Evolutionary conservation across 2,329 filamentous ascomycete species (phyloP).

Genomic region (Colletotrichum sp.): DNA sequence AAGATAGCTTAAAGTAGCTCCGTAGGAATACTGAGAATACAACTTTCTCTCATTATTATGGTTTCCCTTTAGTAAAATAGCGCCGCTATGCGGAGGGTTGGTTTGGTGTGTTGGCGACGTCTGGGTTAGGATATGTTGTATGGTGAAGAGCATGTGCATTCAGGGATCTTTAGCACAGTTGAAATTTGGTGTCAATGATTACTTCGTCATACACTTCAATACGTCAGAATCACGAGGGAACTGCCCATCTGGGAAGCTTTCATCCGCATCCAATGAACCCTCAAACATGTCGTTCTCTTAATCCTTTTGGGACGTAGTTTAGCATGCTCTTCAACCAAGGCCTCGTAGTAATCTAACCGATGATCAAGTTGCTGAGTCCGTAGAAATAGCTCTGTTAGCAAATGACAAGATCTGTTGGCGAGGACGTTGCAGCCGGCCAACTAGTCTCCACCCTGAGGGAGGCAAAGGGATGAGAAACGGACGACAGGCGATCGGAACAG

Average conservation of each 20-base stretch:
- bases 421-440: no score
- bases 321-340: neutral
- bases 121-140: neutral
- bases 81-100: rapidly evolving
- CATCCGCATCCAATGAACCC: rapidly evolving
- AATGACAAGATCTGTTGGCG: no score
- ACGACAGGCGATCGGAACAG: neutral
- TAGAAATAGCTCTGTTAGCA: neutral
- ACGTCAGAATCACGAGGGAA: neutral
- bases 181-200: rapidly evolving
- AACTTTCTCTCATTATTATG: neutral
- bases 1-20: rapidly evolving
- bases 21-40: neutral
- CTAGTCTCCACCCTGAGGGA: no score
- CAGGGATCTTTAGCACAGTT: neutral
- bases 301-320: neutral
- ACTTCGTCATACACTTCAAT: neutral
- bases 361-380: neutral
- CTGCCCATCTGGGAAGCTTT: neutral
- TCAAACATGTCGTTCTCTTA: neutral
- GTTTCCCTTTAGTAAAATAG: neutral
- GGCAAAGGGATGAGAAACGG: no score
- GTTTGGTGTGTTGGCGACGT: neutral
- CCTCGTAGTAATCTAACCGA: neutral
- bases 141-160: neutral